Evolutionary conservation across 179 eudicot species (phyloP).

Genomic region (Gypsophila paniculata): DNA sequence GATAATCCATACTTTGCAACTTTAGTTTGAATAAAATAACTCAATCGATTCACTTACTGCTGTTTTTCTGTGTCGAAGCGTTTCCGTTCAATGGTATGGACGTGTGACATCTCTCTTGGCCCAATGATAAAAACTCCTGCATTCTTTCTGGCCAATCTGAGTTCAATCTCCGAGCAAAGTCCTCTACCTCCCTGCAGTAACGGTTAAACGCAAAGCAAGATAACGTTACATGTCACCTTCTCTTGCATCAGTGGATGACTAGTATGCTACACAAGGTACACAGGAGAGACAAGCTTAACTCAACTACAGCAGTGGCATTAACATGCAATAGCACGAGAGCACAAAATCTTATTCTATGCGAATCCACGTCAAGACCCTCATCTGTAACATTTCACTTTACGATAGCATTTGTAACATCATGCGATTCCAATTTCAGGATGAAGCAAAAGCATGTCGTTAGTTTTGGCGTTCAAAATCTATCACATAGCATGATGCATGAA

Average conservation of each 20-base stretch:
- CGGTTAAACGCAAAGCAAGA: neutral
- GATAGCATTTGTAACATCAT: constrained; percentile 4
- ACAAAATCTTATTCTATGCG: neutral
- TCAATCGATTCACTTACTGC: constrained; percentile 32
- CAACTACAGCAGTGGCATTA: neutral
- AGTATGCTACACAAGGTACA: no score
- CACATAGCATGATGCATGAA: neutral
- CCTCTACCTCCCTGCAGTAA: constrained; percentile 53
- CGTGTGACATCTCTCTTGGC: constrained; percentile 41
- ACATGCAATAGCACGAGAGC: neutral
- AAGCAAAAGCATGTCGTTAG: neutral
- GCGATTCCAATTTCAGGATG: neutral
- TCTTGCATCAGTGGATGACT: neutral
- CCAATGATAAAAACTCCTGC: constrained; percentile 58
- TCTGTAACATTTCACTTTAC: neutral
- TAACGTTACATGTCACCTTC: neutral
- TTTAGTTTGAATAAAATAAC: neutral
- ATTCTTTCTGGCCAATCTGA: constrained; percentile 71
- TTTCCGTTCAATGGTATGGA: constrained; percentile 39
- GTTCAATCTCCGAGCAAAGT: constrained; percentile 64
- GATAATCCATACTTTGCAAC: no score
- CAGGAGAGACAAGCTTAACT: neutral
- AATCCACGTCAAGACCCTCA: neutral
- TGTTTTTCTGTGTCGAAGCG: constrained; percentile 39
- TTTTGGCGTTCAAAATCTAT: neutral